A percentile compares a stretch with the other conserved stretches of the same genome.
These are phyloP conservation scores for Cyamopsis tetragonoloba DNA, from an alignment of 306 rosid genomes.

Conservation along the genomic window DNA sequence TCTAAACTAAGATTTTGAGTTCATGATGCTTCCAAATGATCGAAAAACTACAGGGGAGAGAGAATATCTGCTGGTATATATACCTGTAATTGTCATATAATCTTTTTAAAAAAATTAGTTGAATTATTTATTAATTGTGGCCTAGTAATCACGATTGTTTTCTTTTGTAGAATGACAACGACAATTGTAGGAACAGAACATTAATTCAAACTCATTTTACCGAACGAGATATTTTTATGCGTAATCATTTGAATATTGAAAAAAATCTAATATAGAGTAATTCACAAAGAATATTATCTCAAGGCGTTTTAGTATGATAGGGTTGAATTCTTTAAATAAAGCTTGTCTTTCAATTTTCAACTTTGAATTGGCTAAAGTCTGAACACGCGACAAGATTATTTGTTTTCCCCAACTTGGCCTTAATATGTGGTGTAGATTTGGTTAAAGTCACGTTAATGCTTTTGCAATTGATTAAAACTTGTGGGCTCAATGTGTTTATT, in stretches of 20 bases:
- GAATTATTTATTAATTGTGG: not conserved
- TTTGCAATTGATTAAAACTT: not conserved
- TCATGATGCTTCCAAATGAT: not conserved
- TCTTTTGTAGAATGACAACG: not conserved
- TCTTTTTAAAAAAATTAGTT: not conserved
- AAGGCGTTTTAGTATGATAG: not conserved
- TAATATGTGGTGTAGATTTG: not conserved
- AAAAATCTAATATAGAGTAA: not conserved
- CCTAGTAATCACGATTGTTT: not conserved
- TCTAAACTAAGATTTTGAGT: not conserved
- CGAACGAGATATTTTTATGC: not conserved
- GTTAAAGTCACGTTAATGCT: not conserved
- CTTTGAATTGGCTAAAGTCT: not conserved
- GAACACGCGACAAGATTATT: not conserved
- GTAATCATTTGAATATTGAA: slow-evolving; percentile 14
- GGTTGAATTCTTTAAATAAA: not conserved
- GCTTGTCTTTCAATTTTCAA: not conserved
- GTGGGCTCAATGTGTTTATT: not conserved
- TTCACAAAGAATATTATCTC: not conserved
- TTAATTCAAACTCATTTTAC: not conserved
- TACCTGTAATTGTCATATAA: not conserved
- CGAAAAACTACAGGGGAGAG: not conserved
- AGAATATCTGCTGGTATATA: not conserved
- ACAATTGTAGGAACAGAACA: not conserved
- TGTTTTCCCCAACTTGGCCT: not conserved